Conservation (phyloP, 495 filamentous ascomycete genomes). For the Podospora pseudoanserina region DNA sequence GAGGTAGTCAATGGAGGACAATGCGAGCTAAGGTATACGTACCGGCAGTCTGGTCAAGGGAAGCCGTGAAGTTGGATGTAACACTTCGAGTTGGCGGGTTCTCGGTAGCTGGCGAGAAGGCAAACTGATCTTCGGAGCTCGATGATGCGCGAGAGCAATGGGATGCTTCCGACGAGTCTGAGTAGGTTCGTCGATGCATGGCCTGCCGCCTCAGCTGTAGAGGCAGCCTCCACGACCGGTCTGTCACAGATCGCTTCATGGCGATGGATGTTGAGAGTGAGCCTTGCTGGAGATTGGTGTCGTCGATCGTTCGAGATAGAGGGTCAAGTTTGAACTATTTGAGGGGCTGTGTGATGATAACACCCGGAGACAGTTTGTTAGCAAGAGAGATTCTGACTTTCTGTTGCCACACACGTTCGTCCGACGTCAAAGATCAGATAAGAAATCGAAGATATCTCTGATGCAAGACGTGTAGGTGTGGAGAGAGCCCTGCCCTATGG, state of each 20-base stretch:
- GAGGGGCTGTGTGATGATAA: background rate
- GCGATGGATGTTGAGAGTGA: background rate
- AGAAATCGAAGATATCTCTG: background rate
- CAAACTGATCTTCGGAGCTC: conserved; percentile 26
- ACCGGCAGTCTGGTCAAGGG: background rate
- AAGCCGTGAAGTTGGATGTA: background rate
- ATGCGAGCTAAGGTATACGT: background rate
- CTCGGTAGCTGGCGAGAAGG: conserved; percentile 24
- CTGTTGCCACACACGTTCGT: background rate
- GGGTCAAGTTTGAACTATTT: background rate
- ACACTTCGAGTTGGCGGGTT: conserved; percentile 12
- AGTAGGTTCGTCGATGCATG: conserved; percentile 31
- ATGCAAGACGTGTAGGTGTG: background rate
- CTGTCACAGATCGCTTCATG: background rate
- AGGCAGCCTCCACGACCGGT: background rate
- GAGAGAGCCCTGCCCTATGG: background rate
- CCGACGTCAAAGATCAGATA: background rate
- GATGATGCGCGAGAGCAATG: conserved; percentile 22
- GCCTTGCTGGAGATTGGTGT: background rate
- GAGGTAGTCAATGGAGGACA: no score
- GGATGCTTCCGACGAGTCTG: conserved; percentile 36
- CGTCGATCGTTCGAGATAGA: background rate
- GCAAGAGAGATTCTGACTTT: background rate
- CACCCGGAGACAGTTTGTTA: background rate
- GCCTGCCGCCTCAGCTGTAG: conserved; percentile 20